phyloP scores from a whole-genome alignment of 1,284 basidiomycete species.

The Boletellus deceptivus region DNA sequence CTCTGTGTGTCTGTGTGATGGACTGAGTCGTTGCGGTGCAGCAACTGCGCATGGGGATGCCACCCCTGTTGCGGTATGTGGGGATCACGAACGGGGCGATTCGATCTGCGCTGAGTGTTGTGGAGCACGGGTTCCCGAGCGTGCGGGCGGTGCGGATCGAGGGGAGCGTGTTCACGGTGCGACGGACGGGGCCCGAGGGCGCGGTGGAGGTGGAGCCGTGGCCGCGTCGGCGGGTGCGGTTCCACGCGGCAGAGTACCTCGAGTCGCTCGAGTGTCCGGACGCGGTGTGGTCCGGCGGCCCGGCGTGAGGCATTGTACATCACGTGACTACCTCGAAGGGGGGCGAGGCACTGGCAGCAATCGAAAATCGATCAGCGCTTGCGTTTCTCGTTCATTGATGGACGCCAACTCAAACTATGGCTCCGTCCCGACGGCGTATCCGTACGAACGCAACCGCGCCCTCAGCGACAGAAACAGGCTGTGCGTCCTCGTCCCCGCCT shows the following conservation, averaged over 20 bases:
- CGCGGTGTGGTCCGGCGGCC: conserved; percentile 33
- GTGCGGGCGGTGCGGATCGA: conserved; percentile 55
- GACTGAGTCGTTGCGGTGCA: conserved; percentile 24
- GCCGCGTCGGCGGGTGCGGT: conserved; percentile 50
- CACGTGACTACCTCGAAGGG: neutral
- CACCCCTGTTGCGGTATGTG: conserved; percentile 52
- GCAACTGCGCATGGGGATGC: conserved; percentile 62
- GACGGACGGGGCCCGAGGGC: conserved; percentile 21
- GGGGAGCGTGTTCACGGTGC: conserved; percentile 55
- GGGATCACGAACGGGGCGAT: conserved; percentile 49
- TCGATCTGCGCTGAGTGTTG: conserved; percentile 43
- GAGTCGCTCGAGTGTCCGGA: conserved; percentile 59
- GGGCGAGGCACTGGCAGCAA: neutral
- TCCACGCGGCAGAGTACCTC: conserved; percentile 58
- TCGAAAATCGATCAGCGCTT: conserved; percentile 19
- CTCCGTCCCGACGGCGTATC: conserved; percentile 24
- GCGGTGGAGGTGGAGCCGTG: conserved; percentile 50
- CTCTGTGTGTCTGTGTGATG: neutral
- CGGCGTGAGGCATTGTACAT: neutral
- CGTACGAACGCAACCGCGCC: conserved; percentile 31
- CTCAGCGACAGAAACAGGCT: conserved; percentile 30
- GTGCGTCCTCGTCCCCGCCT: conserved; percentile 18
- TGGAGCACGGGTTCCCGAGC: conserved; percentile 60
- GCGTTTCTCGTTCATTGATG: conserved; percentile 11
- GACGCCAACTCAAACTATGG: conserved; percentile 25